Percentiles rank a stretch among this genome's conserved stretches.
phyloP scores from a whole-genome alignment of 371 early-diverging fungal species.

The Mortierella sp. region DNA sequence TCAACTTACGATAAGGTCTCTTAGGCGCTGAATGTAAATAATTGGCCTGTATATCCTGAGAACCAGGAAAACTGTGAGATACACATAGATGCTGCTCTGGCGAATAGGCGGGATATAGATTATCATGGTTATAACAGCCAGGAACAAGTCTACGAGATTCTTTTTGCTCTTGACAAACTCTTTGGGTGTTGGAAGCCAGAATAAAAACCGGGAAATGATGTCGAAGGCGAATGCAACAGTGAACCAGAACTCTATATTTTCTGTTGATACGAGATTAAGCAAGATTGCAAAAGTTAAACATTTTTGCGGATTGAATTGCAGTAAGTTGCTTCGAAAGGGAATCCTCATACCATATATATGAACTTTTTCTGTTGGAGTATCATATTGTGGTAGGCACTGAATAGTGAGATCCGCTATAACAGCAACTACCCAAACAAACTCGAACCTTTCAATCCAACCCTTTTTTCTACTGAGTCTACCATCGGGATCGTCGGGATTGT shows the following conservation, averaged over 20 bases:
- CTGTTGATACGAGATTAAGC: conserved; percentile 28
- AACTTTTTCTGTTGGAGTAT: conserved; percentile 53
- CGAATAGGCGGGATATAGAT: conserved; percentile 69
- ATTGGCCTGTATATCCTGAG: conserved; percentile 72
- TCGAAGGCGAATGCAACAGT: conserved; percentile 70
- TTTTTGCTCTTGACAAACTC: conserved; percentile 63
- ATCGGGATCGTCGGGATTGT: too few species aligned
- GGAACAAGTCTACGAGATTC: conserved; percentile 65
- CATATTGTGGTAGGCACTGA: conserved; percentile 65
- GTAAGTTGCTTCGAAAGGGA: not conserved
- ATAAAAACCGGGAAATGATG: conserved; percentile 62
- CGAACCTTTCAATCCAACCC: conserved; percentile 38
- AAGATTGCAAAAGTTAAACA: not conserved
- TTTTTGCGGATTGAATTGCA: too few species aligned
- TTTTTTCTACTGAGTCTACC: conserved; percentile 16
- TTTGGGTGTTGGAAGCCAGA: conserved; percentile 55
- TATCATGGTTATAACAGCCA: conserved; percentile 66
- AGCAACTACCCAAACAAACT: conserved; percentile 64
- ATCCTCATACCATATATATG: conserved; percentile 47
- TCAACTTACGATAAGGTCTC: conserved; percentile 64
- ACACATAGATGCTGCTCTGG: conserved; percentile 61
- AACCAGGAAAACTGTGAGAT: conserved; percentile 74
- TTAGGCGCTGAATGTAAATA: conserved; percentile 67
- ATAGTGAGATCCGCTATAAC: conserved; percentile 67
- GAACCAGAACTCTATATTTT: conserved; percentile 63